Evolutionary conservation across 192 early-diverging fungal species (phyloP), one percentile per base, ranked within the genome.

Genomic region (Backusella parvicylindrica): DNA sequence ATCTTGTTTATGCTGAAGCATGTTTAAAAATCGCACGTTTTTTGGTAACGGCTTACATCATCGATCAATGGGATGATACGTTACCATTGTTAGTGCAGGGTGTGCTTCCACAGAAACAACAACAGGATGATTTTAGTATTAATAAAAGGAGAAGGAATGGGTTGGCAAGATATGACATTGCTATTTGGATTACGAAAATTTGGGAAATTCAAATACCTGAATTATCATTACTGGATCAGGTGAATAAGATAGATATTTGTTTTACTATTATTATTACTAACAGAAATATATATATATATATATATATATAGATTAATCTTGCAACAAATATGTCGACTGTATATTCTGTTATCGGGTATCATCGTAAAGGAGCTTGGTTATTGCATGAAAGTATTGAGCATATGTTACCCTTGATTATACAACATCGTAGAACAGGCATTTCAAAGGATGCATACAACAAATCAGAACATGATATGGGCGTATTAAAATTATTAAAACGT

Each of bases 11-110:
- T 56, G 86, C 87, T 0, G 82, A 85, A 64, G 88, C 92, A 6
- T 93, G 89, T 64, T 72, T 95, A 56, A 90, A 86, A 56, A 84
- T 95, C 0, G 87, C 93, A 31, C 84, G 88, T 50, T 88, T 92
- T 70, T 74, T 94, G 11, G 70, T 84, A 0, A 77, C 79, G 12
- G 82, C 89, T 69, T 85, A 80, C 60, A 31, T 70, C 3, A 30
- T 47, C 28, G 71, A 73, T 32, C 67, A 72, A 28, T 84, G 83
- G 83, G 74, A 64, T 23, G 75, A 84, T 33, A 77, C 77, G 1
- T 41, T 84, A 56, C 40, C 43, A 33, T 21, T 84, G 12, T 63
- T 82, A 12, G 76, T 84, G 8, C 75, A 82, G 50, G 81, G 83
- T 13, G 18, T 56, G 56, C 28, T 60, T 26, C 53, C 21, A 23